Conservation (phyloP, 176 grass and related monocot species). For the Saccharum officinarum region DNA sequence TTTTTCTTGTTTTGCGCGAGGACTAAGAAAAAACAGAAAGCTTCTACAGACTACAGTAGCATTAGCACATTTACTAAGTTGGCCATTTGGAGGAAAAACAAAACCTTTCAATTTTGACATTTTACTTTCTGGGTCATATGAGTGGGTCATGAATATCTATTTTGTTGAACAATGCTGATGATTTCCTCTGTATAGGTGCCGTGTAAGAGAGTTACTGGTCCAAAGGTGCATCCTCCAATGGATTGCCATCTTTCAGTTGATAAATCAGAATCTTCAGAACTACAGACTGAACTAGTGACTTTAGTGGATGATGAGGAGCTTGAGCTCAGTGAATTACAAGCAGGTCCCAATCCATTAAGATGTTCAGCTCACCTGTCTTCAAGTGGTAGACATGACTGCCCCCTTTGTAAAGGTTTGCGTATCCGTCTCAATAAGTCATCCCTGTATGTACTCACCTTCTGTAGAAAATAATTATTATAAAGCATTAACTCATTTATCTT, state of each 20-base stretch:
- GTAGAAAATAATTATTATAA: constrained; percentile 14
- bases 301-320: constrained; percentile 95
- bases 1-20: neutral
- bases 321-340: constrained; percentile 87
- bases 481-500: constrained; percentile 19
- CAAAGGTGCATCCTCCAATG: constrained; percentile 42
- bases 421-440: neutral
- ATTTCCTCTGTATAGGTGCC: constrained; percentile 46
- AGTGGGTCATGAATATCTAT: neutral
- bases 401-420: constrained; percentile 92
- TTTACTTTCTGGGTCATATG: neutral
- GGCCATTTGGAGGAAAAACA: constrained; percentile 15
- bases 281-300: constrained; percentile 40
- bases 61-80: neutral
- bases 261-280: constrained; percentile 53
- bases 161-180: neutral
- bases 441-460: constrained; percentile 10
- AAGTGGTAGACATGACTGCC: constrained; percentile 80
- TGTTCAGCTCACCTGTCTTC: constrained; percentile 93
- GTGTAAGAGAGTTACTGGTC: constrained; percentile 48
- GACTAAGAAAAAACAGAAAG: neutral
- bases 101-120: neutral
- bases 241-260: constrained; percentile 82
- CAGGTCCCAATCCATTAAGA: constrained; percentile 85
- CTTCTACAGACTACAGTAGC: constrained; percentile 10